Evolutionary conservation across 176 grass and related monocot genomes (phyloP).

Genomic region (Paspalum notatum): DNA sequence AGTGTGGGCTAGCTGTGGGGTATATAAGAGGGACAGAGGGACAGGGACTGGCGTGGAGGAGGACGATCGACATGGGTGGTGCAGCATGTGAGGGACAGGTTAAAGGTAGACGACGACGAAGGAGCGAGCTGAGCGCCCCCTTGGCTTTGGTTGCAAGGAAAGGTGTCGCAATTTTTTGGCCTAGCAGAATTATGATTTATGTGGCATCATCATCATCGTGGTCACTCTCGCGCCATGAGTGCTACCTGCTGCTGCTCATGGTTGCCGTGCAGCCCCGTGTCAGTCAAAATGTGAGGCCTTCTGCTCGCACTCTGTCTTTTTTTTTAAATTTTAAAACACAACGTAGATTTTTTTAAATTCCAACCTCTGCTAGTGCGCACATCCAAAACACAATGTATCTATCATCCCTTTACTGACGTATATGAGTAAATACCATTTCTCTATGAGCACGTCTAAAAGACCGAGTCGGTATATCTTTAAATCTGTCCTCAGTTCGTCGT

Average conservation of each 20-base stretch:
- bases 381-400: too few species aligned
- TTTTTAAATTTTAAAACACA: too few species aligned
- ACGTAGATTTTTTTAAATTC: too few species aligned
- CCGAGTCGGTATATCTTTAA: too few species aligned
- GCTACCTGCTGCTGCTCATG: neutral
- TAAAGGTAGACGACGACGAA: neutral
- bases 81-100: slow-evolving; percentile 47
- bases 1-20: slow-evolving; percentile 34
- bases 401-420: too few species aligned
- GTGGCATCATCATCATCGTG: slow-evolving; percentile 48
- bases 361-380: too few species aligned
- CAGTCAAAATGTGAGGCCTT: slow-evolving; percentile 53
- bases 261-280: neutral
- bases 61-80: slow-evolving; percentile 12
- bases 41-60: neutral
- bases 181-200: slow-evolving; percentile 63
- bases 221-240: slow-evolving; percentile 33
- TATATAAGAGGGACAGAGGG: slow-evolving; percentile 47
- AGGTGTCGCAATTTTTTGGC: slow-evolving; percentile 53
- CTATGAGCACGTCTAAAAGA: too few species aligned
- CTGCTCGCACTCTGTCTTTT: neutral
- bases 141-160: slow-evolving; percentile 85
- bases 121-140: neutral
- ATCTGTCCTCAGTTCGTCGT: too few species aligned
- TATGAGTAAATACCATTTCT: too few species aligned